Evolutionary conservation across 805 yeast genomes (phyloP).

Genomic region (Wickerhamiella hasegawae): DNA sequence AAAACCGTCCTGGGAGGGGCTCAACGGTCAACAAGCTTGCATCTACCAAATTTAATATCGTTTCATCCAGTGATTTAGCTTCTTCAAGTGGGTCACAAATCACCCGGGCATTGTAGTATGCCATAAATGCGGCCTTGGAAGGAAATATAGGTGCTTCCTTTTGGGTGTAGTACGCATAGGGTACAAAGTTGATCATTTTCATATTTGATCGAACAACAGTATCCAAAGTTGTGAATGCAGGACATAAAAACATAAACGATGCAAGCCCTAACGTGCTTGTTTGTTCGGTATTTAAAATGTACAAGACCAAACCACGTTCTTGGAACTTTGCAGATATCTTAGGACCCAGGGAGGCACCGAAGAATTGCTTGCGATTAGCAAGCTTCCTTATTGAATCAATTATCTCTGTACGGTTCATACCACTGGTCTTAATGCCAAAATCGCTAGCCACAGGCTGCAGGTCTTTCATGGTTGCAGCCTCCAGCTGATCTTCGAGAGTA

Average conservation of each 20-base stretch:
- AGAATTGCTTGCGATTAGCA: slow-evolving; percentile 9
- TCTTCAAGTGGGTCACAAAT: slow-evolving; percentile 12
- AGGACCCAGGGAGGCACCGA: slow-evolving; percentile 4
- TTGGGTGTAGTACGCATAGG: slow-evolving; percentile 12
- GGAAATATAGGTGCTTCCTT: slow-evolving; percentile 13
- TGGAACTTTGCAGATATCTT: slow-evolving; percentile 4
- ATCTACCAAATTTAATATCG: too few species aligned
- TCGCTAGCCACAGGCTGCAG: slow-evolving; percentile 8
- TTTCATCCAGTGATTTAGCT: slow-evolving; percentile 1
- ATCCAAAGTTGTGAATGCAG: slow-evolving; percentile 14
- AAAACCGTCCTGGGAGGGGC: slow-evolving; percentile 3
- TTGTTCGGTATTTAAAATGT: slow-evolving; percentile 1
- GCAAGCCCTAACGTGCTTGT: slow-evolving; percentile 7
- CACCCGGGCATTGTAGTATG: slow-evolving; percentile 11
- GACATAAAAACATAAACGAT: slow-evolving; percentile 12
- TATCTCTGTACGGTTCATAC: slow-evolving; percentile 5
- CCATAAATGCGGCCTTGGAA: slow-evolving; percentile 6
- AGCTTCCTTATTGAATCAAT: slow-evolving; percentile 7
- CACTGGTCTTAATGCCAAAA: slow-evolving; percentile 1
- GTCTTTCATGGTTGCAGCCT: slow-evolving; percentile 13
- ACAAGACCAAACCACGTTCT: slow-evolving; percentile 4
- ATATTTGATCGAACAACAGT: slow-evolving; percentile 13
- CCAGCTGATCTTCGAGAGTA: slow-evolving; percentile 7
- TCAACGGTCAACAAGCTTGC: neutral
- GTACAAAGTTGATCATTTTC: slow-evolving; percentile 12